Percentiles rank a stretch among this genome's conserved stretches.
Evolutionary conservation across 176 grass and related monocot species (phyloP).

Genomic region (Lolium perenne): DNA sequence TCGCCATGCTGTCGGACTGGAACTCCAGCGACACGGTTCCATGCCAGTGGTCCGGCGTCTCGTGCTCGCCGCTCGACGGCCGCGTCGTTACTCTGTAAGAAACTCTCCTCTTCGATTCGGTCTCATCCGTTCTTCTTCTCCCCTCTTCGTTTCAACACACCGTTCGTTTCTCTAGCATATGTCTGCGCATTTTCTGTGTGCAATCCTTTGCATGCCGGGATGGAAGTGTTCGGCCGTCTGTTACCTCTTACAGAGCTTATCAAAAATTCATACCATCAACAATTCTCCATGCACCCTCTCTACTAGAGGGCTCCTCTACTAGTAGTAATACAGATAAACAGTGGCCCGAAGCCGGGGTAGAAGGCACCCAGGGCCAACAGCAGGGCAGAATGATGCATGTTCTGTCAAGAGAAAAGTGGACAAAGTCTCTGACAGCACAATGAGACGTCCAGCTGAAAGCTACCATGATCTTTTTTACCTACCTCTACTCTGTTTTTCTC

Average conservation of each 20-base stretch:
- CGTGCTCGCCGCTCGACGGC: slow-evolving; percentile 55
- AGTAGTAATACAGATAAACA: not conserved
- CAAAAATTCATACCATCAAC: not conserved
- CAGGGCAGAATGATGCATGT: slow-evolving; percentile 39
- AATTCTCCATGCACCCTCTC: not conserved
- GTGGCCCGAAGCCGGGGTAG: not conserved
- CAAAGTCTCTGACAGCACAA: slow-evolving; percentile 47
- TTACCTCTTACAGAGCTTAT: not conserved
- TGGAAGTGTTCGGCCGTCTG: not conserved
- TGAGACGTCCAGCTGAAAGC: slow-evolving; percentile 51
- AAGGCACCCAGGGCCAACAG: slow-evolving; percentile 8
- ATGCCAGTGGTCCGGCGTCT: slow-evolving; percentile 71
- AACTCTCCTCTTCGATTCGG: not conserved
- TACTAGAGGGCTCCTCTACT: no score
- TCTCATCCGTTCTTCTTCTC: not conserved
- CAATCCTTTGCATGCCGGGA: not conserved
- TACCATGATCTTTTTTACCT: slow-evolving; percentile 47
- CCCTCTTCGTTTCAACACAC: not conserved
- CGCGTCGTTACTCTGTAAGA: slow-evolving; percentile 80
- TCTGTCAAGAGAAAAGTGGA: slow-evolving; percentile 24
- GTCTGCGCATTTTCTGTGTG: not conserved
- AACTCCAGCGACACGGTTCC: slow-evolving; percentile 57
- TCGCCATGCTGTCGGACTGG: slow-evolving; percentile 77
- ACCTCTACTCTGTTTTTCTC: not conserved
- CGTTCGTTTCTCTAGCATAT: not conserved